Conservation (phyloP, 352 stramenopile genomes). For the Pythium plurisporium region DNA sequence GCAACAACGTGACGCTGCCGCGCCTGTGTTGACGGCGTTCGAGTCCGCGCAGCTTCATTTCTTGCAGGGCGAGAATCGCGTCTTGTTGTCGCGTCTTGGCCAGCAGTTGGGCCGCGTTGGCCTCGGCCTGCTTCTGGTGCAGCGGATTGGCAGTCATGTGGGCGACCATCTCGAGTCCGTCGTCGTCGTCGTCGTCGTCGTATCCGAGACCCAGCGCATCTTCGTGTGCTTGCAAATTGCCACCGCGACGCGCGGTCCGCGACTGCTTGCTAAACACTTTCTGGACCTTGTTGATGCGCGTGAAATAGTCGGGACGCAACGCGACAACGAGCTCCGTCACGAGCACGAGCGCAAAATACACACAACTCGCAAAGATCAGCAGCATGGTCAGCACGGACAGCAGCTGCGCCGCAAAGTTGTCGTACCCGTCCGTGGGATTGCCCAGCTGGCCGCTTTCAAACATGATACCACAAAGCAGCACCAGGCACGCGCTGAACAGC, state of each 20-base stretch:
- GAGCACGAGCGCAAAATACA: constrained; percentile 64
- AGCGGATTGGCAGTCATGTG: constrained; percentile 65
- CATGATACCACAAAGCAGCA: constrained; percentile 59
- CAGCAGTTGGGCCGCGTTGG: constrained; percentile 26
- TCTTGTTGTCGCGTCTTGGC: constrained; percentile 42
- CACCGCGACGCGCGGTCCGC: constrained; percentile 17
- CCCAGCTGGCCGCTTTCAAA: constrained; percentile 63
- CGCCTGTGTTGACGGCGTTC: constrained; percentile 26
- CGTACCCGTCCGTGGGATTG: constrained; percentile 32
- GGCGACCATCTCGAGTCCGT: constrained; percentile 60
- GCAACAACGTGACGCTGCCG: constrained; percentile 23
- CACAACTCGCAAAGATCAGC: constrained; percentile 45
- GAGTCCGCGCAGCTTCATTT: constrained; percentile 43
- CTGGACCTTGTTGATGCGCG: constrained; percentile 48
- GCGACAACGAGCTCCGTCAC: constrained; percentile 59
- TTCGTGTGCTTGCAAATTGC: background rate
- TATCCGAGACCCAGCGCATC: constrained; percentile 14
- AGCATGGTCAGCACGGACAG: constrained; percentile 48
- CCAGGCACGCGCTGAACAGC: constrained; percentile 65
- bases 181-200: constrained; percentile 36
- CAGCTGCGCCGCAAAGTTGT: constrained; percentile 42
- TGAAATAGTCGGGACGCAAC: constrained; percentile 60
- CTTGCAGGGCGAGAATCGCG: constrained; percentile 44
- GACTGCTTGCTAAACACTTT: constrained; percentile 54
- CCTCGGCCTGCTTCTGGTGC: constrained; percentile 43